Evolutionary conservation across 2,329 filamentous ascomycete genomes (phyloP).

Genomic region (Elsinoe arachidis): DNA sequence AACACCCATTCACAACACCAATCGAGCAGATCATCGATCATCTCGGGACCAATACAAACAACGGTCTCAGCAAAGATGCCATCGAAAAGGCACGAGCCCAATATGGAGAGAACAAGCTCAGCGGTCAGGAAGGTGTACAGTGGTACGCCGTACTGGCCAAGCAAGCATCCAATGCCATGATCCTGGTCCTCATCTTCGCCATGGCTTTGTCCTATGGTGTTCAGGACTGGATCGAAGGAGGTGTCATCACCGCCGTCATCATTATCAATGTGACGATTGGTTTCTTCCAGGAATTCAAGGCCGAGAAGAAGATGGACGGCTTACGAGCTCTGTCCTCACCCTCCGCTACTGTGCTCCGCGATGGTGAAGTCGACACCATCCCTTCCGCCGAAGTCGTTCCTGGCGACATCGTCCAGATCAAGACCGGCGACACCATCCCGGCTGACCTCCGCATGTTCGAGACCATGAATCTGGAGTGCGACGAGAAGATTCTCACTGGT

Average conservation of each 20-base stretch:
- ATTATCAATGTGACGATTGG: slow-evolving; percentile 51
- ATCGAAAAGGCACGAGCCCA: slow-evolving; percentile 11
- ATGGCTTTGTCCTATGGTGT: slow-evolving; percentile 53
- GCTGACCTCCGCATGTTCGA: slow-evolving; percentile 55
- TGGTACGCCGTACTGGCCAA: slow-evolving; percentile 28
- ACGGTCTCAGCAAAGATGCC: not conserved
- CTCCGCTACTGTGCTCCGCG: slow-evolving; percentile 47
- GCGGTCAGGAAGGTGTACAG: slow-evolving; percentile 22
- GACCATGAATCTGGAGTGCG: slow-evolving; percentile 66
- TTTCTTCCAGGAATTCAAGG: slow-evolving; percentile 52
- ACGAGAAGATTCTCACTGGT: slow-evolving; percentile 66
- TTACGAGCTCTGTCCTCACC: slow-evolving; percentile 48
- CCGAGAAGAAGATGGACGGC: slow-evolving; percentile 52
- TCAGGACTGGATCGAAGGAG: slow-evolving; percentile 52
- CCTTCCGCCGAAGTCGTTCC: slow-evolving; percentile 53
- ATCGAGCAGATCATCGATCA: slow-evolving; percentile 1
- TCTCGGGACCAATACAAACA: slow-evolving; percentile 1
- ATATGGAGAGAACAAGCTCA: slow-evolving; percentile 25
- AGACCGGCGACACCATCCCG: slow-evolving; percentile 59
- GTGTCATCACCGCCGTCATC: slow-evolving; percentile 51
- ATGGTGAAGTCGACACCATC: slow-evolving; percentile 44
- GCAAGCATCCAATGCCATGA: slow-evolving; percentile 32
- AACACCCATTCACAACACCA: not conserved
- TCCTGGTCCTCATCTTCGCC: slow-evolving; percentile 43
- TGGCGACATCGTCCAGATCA: slow-evolving; percentile 57